Evolutionary conservation across 1,284 basidiomycete species (phyloP).

Genomic region (Heterobasidion parviporum): DNA sequence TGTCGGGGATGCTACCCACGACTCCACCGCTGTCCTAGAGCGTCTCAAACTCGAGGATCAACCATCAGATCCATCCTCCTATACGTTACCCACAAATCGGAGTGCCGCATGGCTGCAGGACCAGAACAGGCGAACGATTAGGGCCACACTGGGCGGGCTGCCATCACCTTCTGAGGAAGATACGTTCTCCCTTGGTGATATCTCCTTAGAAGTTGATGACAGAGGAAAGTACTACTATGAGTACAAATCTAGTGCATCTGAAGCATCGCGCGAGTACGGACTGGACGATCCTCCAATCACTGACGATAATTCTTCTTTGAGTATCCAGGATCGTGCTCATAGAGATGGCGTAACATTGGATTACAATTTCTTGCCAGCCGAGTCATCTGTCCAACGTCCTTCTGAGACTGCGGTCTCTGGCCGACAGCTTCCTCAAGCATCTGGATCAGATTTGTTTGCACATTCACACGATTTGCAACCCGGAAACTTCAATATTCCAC

Average conservation of each 20-base stretch:
- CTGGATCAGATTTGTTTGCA: slow-evolving; percentile 13
- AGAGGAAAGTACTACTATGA: slow-evolving; percentile 58
- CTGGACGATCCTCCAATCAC: background rate
- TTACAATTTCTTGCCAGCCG: too few species aligned
- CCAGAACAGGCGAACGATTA: slow-evolving; percentile 61
- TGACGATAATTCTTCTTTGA: background rate
- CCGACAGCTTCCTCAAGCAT: background rate
- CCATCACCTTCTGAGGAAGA: slow-evolving; percentile 51
- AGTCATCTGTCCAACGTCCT: background rate
- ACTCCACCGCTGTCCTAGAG: slow-evolving; percentile 47
- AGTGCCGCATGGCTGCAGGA: slow-evolving; percentile 78
- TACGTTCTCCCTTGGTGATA: slow-evolving; percentile 28
- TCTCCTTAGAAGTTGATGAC: slow-evolving; percentile 57
- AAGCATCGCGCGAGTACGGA: slow-evolving; percentile 25
- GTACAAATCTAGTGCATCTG: slow-evolving; percentile 17
- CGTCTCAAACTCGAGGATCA: slow-evolving; percentile 44
- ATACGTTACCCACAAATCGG: slow-evolving; percentile 46
- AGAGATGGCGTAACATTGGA: background rate
- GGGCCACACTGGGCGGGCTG: slow-evolving; percentile 49
- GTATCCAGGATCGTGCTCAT: background rate
- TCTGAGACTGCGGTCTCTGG: background rate
- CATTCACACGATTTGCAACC: slow-evolving; percentile 9
- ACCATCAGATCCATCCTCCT: slow-evolving; percentile 34
- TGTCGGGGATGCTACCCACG: slow-evolving; percentile 25
- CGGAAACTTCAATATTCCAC: slow-evolving; percentile 29